Evolutionary conservation across 2,329 filamentous ascomycete species (phyloP).

Genomic region (Lachnellula arida): DNA sequence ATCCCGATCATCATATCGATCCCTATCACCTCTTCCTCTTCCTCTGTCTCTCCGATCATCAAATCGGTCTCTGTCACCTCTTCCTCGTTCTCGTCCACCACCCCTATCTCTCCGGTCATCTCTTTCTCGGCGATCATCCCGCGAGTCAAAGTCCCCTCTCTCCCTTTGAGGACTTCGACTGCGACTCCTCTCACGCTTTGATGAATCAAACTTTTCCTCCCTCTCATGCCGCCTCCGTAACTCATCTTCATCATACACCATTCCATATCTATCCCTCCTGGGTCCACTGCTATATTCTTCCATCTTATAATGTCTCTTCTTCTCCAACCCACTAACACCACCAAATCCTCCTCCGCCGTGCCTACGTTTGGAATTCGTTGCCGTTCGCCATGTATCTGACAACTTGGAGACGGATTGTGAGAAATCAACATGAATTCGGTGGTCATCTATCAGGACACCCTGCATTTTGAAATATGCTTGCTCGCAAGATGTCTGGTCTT

Average conservation of each 20-base stretch:
- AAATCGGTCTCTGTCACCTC: slow-evolving; percentile 15
- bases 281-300: slow-evolving; percentile 32
- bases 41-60: background rate
- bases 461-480: slow-evolving; percentile 99
- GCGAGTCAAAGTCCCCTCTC: slow-evolving; percentile 16
- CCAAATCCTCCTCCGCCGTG: slow-evolving; percentile 73
- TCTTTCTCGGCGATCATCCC: slow-evolving; percentile 17
- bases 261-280: slow-evolving; percentile 57
- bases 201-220: slow-evolving; percentile 29
- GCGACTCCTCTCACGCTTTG: slow-evolving; percentile 29
- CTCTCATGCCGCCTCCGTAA: slow-evolving; percentile 49
- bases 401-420: slow-evolving; percentile 89
- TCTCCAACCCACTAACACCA: slow-evolving; percentile 82
- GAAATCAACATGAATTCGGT: slow-evolving; percentile 97
- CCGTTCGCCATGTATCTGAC: slow-evolving; percentile 82
- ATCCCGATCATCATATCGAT: slow-evolving; percentile 22
- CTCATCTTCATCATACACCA: slow-evolving; percentile 76
- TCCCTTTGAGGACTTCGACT: slow-evolving; percentile 30
- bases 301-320: slow-evolving; percentile 80
- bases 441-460: slow-evolving; percentile 91
- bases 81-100: slow-evolving; percentile 16
- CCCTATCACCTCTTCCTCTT: slow-evolving; percentile 9
- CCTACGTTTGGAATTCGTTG: slow-evolving; percentile 75
- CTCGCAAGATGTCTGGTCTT: slow-evolving; percentile 88
- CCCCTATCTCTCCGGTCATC: slow-evolving; percentile 17